Percentiles rank a stretch among this genome's conserved stretches.
Conservation (phyloP, 768 basidiomycete genomes). For the Mycena maculata region DNA sequence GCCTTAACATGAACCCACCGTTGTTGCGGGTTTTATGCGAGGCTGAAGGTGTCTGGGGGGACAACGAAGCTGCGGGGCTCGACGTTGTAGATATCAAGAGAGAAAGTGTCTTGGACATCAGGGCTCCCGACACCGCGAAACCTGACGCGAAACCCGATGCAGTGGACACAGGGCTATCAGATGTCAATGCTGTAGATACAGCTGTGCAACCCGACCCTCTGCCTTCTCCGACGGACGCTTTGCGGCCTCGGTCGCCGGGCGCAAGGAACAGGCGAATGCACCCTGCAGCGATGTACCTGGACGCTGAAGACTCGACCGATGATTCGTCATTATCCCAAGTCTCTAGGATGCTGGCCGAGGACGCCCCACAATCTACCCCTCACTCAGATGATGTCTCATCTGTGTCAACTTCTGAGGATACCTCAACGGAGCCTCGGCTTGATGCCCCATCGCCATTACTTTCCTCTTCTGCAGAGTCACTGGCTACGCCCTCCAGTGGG, state of each 20-base stretch:
- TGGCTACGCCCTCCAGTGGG: constrained; percentile 33
- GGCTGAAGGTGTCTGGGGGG: constrained; percentile 73
- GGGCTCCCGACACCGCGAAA: constrained; percentile 32
- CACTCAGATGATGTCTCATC: constrained; percentile 32
- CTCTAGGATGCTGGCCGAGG: constrained; percentile 26
- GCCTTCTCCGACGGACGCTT: constrained; percentile 21
- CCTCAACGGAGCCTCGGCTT: constrained; percentile 26
- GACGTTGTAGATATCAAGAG: constrained; percentile 36
- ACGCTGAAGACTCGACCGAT: constrained; percentile 20
- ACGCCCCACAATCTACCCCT: constrained; percentile 1
- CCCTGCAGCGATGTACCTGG: constrained; percentile 28
- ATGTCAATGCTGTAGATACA: neutral
- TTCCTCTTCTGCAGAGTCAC: constrained; percentile 36
- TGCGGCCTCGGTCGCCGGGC: constrained; percentile 28
- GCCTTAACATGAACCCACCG: constrained; percentile 81
- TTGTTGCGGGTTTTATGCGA: constrained; percentile 81
- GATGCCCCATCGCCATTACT: constrained; percentile 36
- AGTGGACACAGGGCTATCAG: neutral
- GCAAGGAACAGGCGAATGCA: constrained; percentile 29
- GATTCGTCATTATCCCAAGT: constrained; percentile 29
- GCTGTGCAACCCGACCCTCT: neutral
- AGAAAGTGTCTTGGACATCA: constrained; percentile 45
- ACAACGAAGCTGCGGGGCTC: constrained; percentile 34
- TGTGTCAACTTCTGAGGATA: constrained; percentile 32
- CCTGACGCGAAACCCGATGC: constrained; percentile 17